These are phyloP conservation scores for Leucosporidium yakuticum DNA, from an alignment of 768 basidiomycete species.

Conservation along the genomic window DNA sequence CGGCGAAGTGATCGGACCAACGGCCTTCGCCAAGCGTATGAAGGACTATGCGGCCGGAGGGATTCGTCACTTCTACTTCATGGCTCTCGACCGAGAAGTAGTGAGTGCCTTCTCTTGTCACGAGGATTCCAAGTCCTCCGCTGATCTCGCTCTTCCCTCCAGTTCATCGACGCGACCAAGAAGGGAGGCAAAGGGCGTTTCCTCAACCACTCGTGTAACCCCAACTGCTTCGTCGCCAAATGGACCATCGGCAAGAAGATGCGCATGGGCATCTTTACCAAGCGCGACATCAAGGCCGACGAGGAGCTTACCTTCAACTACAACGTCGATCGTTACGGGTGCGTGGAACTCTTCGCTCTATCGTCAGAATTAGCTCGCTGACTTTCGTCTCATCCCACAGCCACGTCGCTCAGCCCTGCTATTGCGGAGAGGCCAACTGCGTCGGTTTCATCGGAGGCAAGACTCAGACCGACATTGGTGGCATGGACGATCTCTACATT, in stretches of 20 bases:
- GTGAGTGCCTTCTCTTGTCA: constrained; percentile 48
- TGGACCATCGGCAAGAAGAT: constrained; percentile 87
- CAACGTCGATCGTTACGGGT: constrained; percentile 99
- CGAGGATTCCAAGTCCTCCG: background rate
- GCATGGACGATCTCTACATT: constrained; percentile 81
- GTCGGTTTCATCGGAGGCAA: constrained; percentile 96
- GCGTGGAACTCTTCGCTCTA: constrained; percentile 39
- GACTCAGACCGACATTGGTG: constrained; percentile 90
- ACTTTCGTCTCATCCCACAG: constrained; percentile 45
- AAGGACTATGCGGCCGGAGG: constrained; percentile 86
- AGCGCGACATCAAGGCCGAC: constrained; percentile 55
- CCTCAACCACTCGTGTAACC: constrained; percentile 94
- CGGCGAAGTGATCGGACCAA: constrained; percentile 85
- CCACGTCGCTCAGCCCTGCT: constrained; percentile 89
- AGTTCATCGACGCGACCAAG: constrained; percentile 98
- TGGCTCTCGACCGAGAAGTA: constrained; percentile 98
- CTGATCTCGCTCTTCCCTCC: background rate
- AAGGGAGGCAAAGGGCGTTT: constrained; percentile 94
- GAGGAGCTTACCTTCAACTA: constrained; percentile 99
- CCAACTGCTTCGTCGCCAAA: constrained; percentile 96
- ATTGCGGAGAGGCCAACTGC: constrained; percentile 91
- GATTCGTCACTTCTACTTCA: constrained; percentile 96
- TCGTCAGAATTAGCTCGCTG: background rate
- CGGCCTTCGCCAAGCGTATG: constrained; percentile 87
- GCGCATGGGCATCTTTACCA: constrained; percentile 87